Base-by-base conservation (phyloP, 805 yeast genomes). In the Danielozyma ontarioensis region DNA sequence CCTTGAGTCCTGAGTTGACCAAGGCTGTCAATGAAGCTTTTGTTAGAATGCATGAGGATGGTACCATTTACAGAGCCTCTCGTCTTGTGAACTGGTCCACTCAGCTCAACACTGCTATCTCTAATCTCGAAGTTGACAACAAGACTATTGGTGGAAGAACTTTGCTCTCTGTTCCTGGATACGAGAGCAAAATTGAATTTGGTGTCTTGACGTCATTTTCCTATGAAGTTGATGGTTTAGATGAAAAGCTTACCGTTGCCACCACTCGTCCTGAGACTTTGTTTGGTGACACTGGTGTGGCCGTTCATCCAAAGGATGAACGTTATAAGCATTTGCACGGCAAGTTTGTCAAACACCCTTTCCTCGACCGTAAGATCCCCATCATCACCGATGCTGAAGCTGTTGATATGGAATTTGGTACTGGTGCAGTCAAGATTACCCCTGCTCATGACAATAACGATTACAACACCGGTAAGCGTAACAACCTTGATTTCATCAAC, bases 351-450 rank as follows among this genome's bases (percentile, higher is more conserved):
- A 61, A 77, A 46, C 97, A 93, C 65, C 97, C 98, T 41, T 84
- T 93, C 64, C 64, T 86, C 51, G 84, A 83, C 55, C 81, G 87
- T 59, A 70, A 77, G 54, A 62, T 93, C 34, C 98, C 98, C 46
- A 86, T 93, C 54, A 68, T 93, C 41, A 78, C 88, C 33, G 98
- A 93, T 59, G 57, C 80, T 25, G 95, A 86, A 63, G 93, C 97
- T 26, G 98, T 93, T 44, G 98, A 93, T 62, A 93, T 93, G 97
- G 95, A 85, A 61, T 93, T 93, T 49, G 98, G 98, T 74, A 93
- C 98, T 42, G 98, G 98, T 81, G 98, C 98, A 31, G 98, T 93
- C 42, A 93, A 93, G 68, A 93, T 93, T 58, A 93, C 98, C 11
- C 98, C 98, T 39, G 97, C 96, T 28, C 98, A 93, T 64, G 98